Evolutionary conservation across 371 early-diverging fungal species (phyloP).

Genomic region (Thermomucor indicae-seudaticae): DNA sequence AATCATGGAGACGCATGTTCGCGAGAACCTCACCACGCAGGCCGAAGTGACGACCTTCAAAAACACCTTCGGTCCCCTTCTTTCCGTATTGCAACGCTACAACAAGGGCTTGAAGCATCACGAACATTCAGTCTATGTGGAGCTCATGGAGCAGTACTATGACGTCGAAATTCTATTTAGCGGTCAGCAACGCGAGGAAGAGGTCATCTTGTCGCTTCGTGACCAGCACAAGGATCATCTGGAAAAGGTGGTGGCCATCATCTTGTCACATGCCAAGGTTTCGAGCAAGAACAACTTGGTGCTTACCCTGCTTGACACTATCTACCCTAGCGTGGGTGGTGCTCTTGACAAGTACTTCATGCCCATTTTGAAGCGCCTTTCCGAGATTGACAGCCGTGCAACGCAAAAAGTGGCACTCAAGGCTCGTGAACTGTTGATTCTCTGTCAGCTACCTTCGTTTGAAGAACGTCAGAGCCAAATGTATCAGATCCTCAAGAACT

Average conservation of each 20-base stretch:
- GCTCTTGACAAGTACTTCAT: slow-evolving; percentile 72
- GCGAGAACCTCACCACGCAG: slow-evolving; percentile 49
- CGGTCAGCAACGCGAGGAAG: slow-evolving; percentile 74
- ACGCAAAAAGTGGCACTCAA: slow-evolving; percentile 88
- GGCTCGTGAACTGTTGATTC: slow-evolving; percentile 91
- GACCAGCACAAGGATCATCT: slow-evolving; percentile 83
- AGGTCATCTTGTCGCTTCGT: slow-evolving; percentile 78
- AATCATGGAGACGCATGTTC: slow-evolving; percentile 56
- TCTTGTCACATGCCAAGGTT: slow-evolving; percentile 83
- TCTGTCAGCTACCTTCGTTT: slow-evolving; percentile 88
- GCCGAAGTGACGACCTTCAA: slow-evolving; percentile 62
- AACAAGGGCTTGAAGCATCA: slow-evolving; percentile 73
- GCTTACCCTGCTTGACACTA: slow-evolving; percentile 72
- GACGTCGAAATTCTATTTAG: slow-evolving; percentile 84
- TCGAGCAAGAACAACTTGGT: slow-evolving; percentile 77
- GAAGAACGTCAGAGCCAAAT: slow-evolving; percentile 87
- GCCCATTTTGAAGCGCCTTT: slow-evolving; percentile 77
- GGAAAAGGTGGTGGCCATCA: slow-evolving; percentile 69
- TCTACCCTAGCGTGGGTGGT: slow-evolving; percentile 62
- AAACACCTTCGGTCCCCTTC: slow-evolving; percentile 63
- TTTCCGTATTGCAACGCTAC: slow-evolving; percentile 65
- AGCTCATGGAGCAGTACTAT: slow-evolving; percentile 81
- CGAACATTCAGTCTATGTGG: slow-evolving; percentile 67
- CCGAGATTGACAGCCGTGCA: slow-evolving; percentile 72
- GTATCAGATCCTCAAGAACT: slow-evolving; percentile 75